Conservation (phyloP, 148 eudicot species). For the Camellia sinensis region DNA sequence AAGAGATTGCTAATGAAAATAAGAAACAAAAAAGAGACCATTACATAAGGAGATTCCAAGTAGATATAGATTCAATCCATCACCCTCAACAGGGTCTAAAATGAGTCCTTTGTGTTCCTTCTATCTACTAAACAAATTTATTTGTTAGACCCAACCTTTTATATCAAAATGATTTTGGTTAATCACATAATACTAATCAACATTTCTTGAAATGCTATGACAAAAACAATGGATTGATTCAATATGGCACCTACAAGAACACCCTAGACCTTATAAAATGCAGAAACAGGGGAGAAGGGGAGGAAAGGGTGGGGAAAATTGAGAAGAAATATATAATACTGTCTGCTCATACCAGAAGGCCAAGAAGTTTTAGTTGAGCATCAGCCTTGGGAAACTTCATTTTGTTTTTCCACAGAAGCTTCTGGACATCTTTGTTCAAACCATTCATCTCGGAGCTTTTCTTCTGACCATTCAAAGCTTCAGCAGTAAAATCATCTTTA, state of each 20-base stretch:
- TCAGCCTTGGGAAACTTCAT: conserved; percentile 80
- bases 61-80: no score
- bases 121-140: not conserved
- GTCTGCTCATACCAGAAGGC: conserved; percentile 52
- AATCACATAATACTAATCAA: not conserved
- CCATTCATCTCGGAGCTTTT: conserved; percentile 56
- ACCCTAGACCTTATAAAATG: not conserved
- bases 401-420: conserved; percentile 92
- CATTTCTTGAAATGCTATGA: not conserved
- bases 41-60: not conserved
- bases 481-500: conserved; percentile 36
- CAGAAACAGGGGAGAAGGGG: not conserved
- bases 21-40: not conserved
- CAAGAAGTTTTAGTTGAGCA: conserved; percentile 72
- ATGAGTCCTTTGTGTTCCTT: not conserved
- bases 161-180: not conserved
- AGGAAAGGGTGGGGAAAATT: not conserved
- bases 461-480: conserved; percentile 27
- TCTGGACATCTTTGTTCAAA: conserved; percentile 84
- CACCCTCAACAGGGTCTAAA: no score
- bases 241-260: not conserved
- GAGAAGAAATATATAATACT: not conserved
- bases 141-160: not conserved
- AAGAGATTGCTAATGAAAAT: not conserved
- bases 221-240: not conserved